These are phyloP conservation scores for Aphanomyces stellatus DNA, from an alignment of 352 stramenopile genomes.

Conservation along the genomic window DNA sequence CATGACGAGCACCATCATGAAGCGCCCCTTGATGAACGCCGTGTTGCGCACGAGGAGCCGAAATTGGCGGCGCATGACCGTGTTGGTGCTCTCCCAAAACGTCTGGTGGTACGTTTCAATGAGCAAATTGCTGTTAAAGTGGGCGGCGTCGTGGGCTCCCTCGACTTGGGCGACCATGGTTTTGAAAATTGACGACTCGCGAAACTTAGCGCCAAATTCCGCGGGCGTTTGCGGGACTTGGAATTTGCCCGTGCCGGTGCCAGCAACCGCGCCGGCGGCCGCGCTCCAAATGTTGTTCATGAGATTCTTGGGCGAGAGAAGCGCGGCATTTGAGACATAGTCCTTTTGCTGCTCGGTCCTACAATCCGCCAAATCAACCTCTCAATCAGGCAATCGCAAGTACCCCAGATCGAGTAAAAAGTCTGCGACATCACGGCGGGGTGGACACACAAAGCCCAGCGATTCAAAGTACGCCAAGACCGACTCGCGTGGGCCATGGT, in stretches of 20 bases:
- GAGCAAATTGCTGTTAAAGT: slow-evolving; percentile 24
- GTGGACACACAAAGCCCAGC: slow-evolving; percentile 50
- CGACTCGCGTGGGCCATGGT: slow-evolving; percentile 55
- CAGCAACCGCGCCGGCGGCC: not conserved
- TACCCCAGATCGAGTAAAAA: slow-evolving; percentile 71
- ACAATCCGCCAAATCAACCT: slow-evolving; percentile 10
- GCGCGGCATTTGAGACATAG: not conserved
- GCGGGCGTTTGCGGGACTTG: slow-evolving; percentile 21
- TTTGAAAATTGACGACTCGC: slow-evolving; percentile 41
- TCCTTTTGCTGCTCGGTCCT: slow-evolving; percentile 29
- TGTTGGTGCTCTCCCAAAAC: slow-evolving; percentile 17
- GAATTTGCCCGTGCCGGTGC: too few relatives aligned
- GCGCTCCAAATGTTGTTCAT: not conserved
- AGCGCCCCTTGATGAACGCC: slow-evolving; percentile 39
- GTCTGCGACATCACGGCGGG: slow-evolving; percentile 79
- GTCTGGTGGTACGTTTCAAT: slow-evolving; percentile 20
- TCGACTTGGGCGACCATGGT: slow-evolving; percentile 33
- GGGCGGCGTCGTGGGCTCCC: not conserved
- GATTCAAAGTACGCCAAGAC: slow-evolving; percentile 65
- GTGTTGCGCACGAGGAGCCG: slow-evolving; percentile 56
- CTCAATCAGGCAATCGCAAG: not conserved
- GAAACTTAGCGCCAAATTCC: slow-evolving; percentile 45
- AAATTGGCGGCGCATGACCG: slow-evolving; percentile 47
- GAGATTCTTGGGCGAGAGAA: slow-evolving; percentile 25
- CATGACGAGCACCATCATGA: slow-evolving; percentile 43